A percentile compares a stretch with the other conserved stretches of the same genome.
Evolutionary conservation across 2,329 filamentous ascomycete genomes (phyloP).

Genomic region (Aureobasidium leucospermi): DNA sequence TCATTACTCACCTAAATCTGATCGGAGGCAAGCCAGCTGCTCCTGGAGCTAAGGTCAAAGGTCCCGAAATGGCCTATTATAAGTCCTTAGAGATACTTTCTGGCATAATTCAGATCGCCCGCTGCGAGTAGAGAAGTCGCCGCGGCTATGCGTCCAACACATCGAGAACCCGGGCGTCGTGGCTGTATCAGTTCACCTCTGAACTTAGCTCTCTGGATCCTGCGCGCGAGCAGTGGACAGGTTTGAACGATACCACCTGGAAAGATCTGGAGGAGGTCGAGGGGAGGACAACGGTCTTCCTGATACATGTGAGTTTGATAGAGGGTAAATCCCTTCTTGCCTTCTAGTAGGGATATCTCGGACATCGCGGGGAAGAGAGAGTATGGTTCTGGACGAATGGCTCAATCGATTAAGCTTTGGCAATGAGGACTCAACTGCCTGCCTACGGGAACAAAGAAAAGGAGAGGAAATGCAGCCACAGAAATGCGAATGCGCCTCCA

Average conservation of each 20-base stretch:
- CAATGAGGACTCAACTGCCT: too few species aligned
- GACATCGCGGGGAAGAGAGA: too few species aligned
- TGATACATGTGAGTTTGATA: background rate
- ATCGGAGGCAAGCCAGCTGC: background rate
- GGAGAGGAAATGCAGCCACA: too few species aligned
- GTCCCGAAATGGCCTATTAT: background rate
- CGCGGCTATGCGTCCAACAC: background rate
- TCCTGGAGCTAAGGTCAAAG: background rate
- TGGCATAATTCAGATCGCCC: background rate
- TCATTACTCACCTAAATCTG: background rate
- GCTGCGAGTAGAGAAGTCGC: background rate
- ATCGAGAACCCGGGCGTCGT: background rate
- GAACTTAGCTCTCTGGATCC: background rate
- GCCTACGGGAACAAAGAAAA: too few species aligned
- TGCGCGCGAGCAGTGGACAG: background rate
- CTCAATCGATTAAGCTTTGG: too few species aligned
- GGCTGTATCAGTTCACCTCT: background rate
- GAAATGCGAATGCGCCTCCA: too few species aligned
- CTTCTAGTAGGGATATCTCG: too few species aligned
- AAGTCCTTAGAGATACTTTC: background rate
- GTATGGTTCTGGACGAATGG: too few species aligned
- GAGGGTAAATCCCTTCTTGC: too few species aligned
- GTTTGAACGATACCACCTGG: background rate
- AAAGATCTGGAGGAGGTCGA: background rate
- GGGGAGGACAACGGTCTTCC: background rate